Evolutionary conservation across 139 green algal genomes (phyloP), one percentile per base, ranked within the genome.

Genomic region (Haematococcus lacustris): DNA sequence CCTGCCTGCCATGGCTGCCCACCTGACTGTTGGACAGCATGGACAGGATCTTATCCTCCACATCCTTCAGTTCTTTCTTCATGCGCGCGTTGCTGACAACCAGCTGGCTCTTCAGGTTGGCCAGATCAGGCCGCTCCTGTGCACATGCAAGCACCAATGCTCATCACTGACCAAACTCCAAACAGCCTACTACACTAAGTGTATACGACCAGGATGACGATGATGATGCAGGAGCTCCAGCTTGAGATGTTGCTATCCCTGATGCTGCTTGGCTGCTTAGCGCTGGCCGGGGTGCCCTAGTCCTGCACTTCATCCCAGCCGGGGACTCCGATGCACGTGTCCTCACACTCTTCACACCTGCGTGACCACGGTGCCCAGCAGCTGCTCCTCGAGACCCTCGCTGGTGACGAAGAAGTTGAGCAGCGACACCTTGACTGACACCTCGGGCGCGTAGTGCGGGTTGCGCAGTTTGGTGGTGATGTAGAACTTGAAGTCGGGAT

Each of bases 61-160:
- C 89, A 41, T 88, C 88, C 39, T 86, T 85, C 38, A 95, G 88
- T 80, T 95, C 86, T 60, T 86, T 87, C 83, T 91, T 91, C 90
- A 95, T 95, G 57, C 84, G 85, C 60, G 90, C 88, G 62, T 95
- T 95, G 78, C n/a, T 68, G 53, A 95, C 75, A 41, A 94, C 87
- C 64, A 95, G 83, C 76, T 86, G 74, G n/a, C 69, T 82, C 87
- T 86, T 86, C 28, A 86, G 75, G 77, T 83, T 86, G 38, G 81
- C 77, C 69, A 86, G 77, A 65, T 86, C 81, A n/a, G 85, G 83
- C 1, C 88, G 81, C 78, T 93, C 88, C 82, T 89, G 66, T 34
- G 63, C 17, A 64, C 17, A 26, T 23, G 26, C 66, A 1, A n/a
- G 6, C 59, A 67, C n/a, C n/a, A n/a, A n/a, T n/a, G n/a, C n/a